Conservation (phyloP, 768 basidiomycete species). For the Thelephora ganbajun region DNA sequence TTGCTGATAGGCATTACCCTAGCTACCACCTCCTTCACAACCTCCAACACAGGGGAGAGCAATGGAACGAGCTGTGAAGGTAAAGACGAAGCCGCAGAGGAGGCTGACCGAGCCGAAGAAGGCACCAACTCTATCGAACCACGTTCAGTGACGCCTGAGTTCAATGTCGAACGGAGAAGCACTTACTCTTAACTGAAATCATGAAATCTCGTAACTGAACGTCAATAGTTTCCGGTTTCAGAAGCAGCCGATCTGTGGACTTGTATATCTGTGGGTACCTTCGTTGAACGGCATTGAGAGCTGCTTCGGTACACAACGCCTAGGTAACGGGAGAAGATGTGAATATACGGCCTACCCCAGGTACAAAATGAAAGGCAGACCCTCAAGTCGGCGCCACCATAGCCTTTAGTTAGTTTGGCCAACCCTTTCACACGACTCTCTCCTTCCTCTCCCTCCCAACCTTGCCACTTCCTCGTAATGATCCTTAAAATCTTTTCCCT, state of each 20-base stretch:
- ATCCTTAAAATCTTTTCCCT: slow-evolving; percentile 81
- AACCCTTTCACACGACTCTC: slow-evolving; percentile 45
- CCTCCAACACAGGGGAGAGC: slow-evolving; percentile 51
- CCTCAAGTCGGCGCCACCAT: slow-evolving; percentile 92
- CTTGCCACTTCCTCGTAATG: slow-evolving; percentile 83
- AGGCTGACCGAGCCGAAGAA: slow-evolving; percentile 83
- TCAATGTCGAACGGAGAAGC: background rate
- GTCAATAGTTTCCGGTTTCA: slow-evolving; percentile 76
- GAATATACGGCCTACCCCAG: slow-evolving; percentile 5
- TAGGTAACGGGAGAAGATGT: slow-evolving; percentile 20
- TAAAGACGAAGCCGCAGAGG: slow-evolving; percentile 74
- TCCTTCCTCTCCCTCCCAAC: slow-evolving; percentile 47
- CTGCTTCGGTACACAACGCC: slow-evolving; percentile 96
- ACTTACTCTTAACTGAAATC: slow-evolving; percentile 89
- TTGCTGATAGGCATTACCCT: slow-evolving; percentile 71
- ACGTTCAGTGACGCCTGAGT: slow-evolving; percentile 2
- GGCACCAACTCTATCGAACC: slow-evolving; percentile 67
- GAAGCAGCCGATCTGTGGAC: slow-evolving; percentile 68
- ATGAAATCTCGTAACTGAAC: slow-evolving; percentile 88
- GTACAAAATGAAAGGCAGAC: slow-evolving; percentile 30
- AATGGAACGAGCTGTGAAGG: slow-evolving; percentile 77
- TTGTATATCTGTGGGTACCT: slow-evolving; percentile 97
- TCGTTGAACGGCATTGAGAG: slow-evolving; percentile 90
- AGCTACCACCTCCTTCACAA: slow-evolving; percentile 57
- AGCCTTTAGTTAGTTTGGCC: slow-evolving; percentile 88